phyloP scores from a whole-genome alignment of 2,329 filamentous ascomycete genomes.

The Fusarium sp. region DNA sequence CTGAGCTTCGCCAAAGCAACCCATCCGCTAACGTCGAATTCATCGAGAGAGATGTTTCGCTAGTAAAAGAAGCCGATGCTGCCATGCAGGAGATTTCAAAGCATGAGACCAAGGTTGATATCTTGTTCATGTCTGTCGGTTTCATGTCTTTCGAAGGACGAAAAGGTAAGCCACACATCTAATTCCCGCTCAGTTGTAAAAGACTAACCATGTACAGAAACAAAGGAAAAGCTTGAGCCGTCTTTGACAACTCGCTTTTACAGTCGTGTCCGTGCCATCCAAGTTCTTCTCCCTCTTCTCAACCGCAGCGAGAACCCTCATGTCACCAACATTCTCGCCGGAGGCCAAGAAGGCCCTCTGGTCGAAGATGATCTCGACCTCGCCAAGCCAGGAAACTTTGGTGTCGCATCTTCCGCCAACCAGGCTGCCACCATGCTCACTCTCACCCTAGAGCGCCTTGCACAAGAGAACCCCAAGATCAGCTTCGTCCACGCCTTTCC shows the following conservation, averaged over 20 bases:
- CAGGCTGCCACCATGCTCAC: slow-evolving; percentile 62
- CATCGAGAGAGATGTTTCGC: slow-evolving; percentile 60
- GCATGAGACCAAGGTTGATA: slow-evolving; percentile 57
- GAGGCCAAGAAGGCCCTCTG: slow-evolving; percentile 60
- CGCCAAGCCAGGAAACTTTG: slow-evolving; percentile 50
- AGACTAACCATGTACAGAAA: slow-evolving; percentile 54
- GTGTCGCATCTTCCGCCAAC: slow-evolving; percentile 53
- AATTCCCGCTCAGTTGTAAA: rapidly evolving
- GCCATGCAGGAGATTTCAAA: slow-evolving; percentile 55
- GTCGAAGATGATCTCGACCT: slow-evolving; percentile 58
- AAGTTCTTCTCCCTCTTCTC: slow-evolving; percentile 67
- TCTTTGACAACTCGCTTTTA: slow-evolving; percentile 66
- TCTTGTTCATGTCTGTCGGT: slow-evolving; percentile 58
- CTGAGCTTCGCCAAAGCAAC: slow-evolving; percentile 57
- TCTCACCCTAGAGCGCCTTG: slow-evolving; percentile 60
- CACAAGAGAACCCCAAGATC: slow-evolving; percentile 54
- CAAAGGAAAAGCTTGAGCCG: slow-evolving; percentile 65
- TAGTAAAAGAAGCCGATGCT: slow-evolving; percentile 62
- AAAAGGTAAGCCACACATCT: slow-evolving; percentile 13
- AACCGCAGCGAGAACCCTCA: slow-evolving; percentile 53
- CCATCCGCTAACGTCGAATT: slow-evolving; percentile 58
- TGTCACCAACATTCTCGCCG: slow-evolving; percentile 62
- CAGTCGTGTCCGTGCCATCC: slow-evolving; percentile 65
- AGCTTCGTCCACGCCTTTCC: slow-evolving; percentile 52
- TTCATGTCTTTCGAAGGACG: slow-evolving; percentile 40